Conservation (phyloP, 495 filamentous ascomycete genomes). For the Talaromyces adpressus region DNA sequence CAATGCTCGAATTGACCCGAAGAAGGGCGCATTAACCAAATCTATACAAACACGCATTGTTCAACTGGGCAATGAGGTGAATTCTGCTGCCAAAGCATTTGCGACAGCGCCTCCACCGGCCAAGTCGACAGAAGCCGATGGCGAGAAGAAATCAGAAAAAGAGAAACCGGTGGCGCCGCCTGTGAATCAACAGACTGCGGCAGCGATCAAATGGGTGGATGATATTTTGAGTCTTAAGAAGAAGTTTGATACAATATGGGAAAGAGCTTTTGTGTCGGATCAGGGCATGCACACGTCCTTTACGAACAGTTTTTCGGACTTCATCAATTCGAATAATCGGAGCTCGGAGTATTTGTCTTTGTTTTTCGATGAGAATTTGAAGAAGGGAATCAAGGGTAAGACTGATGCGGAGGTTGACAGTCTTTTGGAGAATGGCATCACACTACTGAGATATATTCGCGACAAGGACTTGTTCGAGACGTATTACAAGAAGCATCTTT, state of each 20-base stretch:
- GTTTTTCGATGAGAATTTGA: slow-evolving; percentile 95
- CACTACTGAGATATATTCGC: slow-evolving; percentile 73
- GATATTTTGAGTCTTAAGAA: slow-evolving; percentile 79
- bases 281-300: slow-evolving; percentile 73
- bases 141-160: slow-evolving; percentile 30
- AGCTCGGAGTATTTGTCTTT: slow-evolving; percentile 90
- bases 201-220: slow-evolving; percentile 93
- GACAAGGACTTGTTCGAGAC: slow-evolving; percentile 96
- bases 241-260: slow-evolving; percentile 80
- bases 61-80: slow-evolving; percentile 75
- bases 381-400: slow-evolving; percentile 88
- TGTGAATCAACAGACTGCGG: slow-evolving; percentile 59
- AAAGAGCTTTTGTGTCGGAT: slow-evolving; percentile 62
- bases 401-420: slow-evolving; percentile 83
- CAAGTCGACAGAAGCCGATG: slow-evolving; percentile 36
- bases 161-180: slow-evolving; percentile 32
- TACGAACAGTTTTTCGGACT: slow-evolving; percentile 75
- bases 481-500: slow-evolving; percentile 98
- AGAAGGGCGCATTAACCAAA: slow-evolving; percentile 61
- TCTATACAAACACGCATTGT: slow-evolving; percentile 68
- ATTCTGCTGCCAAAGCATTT: slow-evolving; percentile 48
- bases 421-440: slow-evolving; percentile 85
- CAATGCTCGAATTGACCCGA: slow-evolving; percentile 68
- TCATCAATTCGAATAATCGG: slow-evolving; percentile 80
- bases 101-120: slow-evolving; percentile 16